Base-by-base conservation (phyloP, 768 basidiomycete genomes). In the Russula earlei region DNA sequence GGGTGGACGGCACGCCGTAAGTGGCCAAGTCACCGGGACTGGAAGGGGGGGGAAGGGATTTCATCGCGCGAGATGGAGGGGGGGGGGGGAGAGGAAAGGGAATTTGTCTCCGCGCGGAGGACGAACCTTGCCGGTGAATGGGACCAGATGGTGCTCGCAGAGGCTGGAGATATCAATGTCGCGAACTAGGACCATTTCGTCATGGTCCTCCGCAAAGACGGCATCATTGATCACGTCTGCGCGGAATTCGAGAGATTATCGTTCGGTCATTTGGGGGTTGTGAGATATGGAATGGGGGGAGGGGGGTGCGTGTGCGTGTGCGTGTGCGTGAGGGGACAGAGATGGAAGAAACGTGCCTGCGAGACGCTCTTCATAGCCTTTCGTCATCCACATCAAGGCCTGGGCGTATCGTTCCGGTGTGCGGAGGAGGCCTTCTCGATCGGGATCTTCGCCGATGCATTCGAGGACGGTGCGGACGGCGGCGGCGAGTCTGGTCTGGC, bases 321-420 rank as follows among this genome's bases (percentile, higher is more conserved):
- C 11, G 11, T 33, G 31, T 33, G 31, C n/a, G 31, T 11, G 11
- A 6, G 31, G 7, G 11, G 12, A 36, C 8, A 27, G 34, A 17
- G 48, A 25, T 34, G 27, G 62, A 52, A 22, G 66, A 54, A 22
- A 92, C 93, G 91, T 72, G 85, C 93, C 94, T 72, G 85, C 82
- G 62, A 99, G 72, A 62, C 91, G 82, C 68, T 98, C 94, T 69
- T 98, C 96, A 71, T 99, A 99, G 10, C 96, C 96, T 67, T 87
- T 84, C 33, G 96, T 98, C 94, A 98, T 96, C 92, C 92, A 98
- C 77, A 99, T 81, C 52, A 99, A 75, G 25, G 96, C 92, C 71
- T 98, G 90, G 22, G 94, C 93, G 70, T 96, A 99, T 37, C 96
- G 80, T 63, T 94, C 90, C 24, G 96, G 96, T 2, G 96, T 99